phyloP scores from a whole-genome alignment of 169 alveolate species.

The Plasmodium coatneyi region DNA sequence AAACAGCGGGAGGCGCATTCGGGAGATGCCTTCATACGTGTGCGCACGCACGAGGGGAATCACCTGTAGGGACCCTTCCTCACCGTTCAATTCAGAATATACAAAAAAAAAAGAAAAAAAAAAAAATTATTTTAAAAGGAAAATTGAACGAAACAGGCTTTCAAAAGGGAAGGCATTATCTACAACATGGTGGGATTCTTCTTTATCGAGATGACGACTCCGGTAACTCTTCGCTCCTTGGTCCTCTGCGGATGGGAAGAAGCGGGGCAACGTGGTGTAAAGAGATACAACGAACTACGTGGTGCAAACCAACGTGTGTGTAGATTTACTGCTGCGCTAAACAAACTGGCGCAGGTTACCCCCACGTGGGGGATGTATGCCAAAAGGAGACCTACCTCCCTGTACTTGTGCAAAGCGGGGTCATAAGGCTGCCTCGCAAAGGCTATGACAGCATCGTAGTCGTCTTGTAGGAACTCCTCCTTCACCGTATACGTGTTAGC shows the following conservation, averaged over 20 bases:
- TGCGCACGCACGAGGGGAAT: not conserved
- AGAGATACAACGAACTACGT: not conserved
- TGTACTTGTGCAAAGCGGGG: not conserved
- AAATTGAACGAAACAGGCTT: not conserved
- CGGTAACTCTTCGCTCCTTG: slow-evolving; percentile 47
- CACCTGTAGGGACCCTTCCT: not conserved
- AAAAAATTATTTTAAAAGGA: not conserved
- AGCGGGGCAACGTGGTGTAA: not conserved
- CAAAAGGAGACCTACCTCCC: slow-evolving; percentile 4
- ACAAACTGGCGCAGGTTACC: not conserved
- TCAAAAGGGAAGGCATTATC: not conserved
- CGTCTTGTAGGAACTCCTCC: slow-evolving; percentile 21
- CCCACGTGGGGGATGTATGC: not conserved
- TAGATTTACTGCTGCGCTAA: not conserved
- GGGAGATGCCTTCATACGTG: not conserved
- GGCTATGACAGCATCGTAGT: slow-evolving; percentile 10
- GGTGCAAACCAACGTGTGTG: not conserved
- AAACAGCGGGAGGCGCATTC: not conserved
- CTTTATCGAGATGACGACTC: slow-evolving; percentile 18
- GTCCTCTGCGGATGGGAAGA: slow-evolving; percentile 11
- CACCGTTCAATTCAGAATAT: not conserved
- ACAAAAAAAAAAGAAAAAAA: not conserved
- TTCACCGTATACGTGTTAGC: slow-evolving; percentile 1
- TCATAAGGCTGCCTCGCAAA: slow-evolving; percentile 21
- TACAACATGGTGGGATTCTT: not conserved